These are phyloP conservation scores for Vigna reflexopilosa DNA, from an alignment of 306 rosid genomes.

Conservation along the genomic window DNA sequence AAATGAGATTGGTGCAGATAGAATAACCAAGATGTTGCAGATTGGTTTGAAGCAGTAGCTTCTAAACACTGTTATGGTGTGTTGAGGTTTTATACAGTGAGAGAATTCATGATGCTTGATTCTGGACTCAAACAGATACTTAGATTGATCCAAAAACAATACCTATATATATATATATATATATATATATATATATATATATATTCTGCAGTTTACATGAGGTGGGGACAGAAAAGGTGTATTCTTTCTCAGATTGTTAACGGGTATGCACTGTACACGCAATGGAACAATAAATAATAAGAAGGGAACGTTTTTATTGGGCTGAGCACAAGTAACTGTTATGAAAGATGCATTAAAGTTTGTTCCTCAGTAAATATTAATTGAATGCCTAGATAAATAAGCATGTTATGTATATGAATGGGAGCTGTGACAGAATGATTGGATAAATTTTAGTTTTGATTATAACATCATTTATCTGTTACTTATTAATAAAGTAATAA, in stretches of 20 bases:
- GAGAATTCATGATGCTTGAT: slow-evolving; percentile 33
- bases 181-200: not conserved
- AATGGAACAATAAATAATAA: not conserved
- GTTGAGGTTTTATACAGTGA: slow-evolving; percentile 8
- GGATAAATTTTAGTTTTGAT: too few species aligned
- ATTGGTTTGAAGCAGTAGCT: not conserved
- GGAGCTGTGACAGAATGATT: too few species aligned
- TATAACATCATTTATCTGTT: too few species aligned
- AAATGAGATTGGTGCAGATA: not conserved
- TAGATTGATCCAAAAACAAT: slow-evolving; percentile 47
- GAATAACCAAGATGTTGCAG: not conserved
- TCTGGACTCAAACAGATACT: slow-evolving; percentile 33
- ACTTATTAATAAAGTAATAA: too few species aligned
- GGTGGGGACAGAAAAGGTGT: slow-evolving; percentile 3
- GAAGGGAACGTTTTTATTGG: not conserved
- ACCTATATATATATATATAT: not conserved
- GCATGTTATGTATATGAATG: not conserved
- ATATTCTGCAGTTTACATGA: slow-evolving; percentile 17
- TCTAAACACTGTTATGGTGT: not conserved
- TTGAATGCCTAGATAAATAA: not conserved
- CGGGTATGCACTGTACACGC: slow-evolving; percentile 36
- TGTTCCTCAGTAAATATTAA: not conserved
- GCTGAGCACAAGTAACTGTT: not conserved
- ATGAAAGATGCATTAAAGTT: not conserved
- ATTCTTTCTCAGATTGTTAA: not conserved